Percentiles rank a stretch among this genome's conserved stretches.
Conservation (phyloP, 257 asterid genomes). For the Primulina tabacum region DNA sequence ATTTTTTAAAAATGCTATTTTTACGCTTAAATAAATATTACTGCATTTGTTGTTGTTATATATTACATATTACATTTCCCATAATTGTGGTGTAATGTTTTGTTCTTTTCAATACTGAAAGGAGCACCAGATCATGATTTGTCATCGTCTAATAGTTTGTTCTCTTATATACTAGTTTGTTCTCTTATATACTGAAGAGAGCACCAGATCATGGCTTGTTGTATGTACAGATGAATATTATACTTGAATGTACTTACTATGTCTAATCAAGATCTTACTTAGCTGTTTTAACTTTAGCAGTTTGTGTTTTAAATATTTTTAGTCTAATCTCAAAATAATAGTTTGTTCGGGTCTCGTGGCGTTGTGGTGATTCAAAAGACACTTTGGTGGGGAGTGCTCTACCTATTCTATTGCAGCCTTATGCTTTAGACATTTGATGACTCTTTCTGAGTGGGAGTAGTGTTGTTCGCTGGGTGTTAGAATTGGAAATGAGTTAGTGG, state of each 20-base stretch:
- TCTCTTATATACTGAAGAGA: too few species aligned
- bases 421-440: background rate
- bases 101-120: background rate
- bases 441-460: background rate
- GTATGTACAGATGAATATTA: background rate
- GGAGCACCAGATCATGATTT: too few species aligned
- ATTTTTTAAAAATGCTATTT: constrained; percentile 7
- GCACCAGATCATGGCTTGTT: background rate
- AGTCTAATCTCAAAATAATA: too few species aligned
- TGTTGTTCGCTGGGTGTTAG: background rate
- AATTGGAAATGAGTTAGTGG: background rate
- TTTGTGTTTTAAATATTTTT: too few species aligned
- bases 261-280: background rate
- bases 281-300: background rate
- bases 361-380: too few species aligned
- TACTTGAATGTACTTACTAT: too few species aligned
- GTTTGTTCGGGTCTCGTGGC: too few species aligned
- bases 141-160: too few species aligned
- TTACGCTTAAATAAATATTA: background rate
- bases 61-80: background rate
- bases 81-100: background rate
- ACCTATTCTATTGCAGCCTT: background rate
- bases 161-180: too few species aligned
- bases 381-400: background rate
- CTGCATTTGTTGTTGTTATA: background rate